These are phyloP conservation scores for Dorcoceras hygrometricum DNA, from an alignment of 257 asterid genomes.

Conservation along the genomic window DNA sequence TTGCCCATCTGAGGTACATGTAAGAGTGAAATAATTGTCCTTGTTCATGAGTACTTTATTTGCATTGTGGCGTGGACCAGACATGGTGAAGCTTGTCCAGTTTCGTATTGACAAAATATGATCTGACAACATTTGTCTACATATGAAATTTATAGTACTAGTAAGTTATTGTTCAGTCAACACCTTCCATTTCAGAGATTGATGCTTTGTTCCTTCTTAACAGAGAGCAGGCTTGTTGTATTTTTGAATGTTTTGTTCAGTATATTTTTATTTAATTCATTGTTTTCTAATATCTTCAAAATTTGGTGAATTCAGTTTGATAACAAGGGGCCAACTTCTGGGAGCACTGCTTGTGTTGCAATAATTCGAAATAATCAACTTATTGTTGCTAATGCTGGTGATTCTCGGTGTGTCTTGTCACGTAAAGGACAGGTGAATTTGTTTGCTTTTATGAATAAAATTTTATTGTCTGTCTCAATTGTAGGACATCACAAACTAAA, in stretches of 20 bases:
- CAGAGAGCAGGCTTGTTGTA: constrained; percentile 6
- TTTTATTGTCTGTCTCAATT: constrained; percentile 3
- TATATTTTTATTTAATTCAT: constrained; percentile 15
- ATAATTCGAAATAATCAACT: constrained; percentile 50
- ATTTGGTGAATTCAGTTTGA: constrained; percentile 56
- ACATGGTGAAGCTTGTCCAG: constrained; percentile 2
- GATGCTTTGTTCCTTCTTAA: constrained; percentile 10
- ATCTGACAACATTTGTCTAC: not conserved
- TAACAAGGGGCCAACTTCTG: constrained; percentile 72
- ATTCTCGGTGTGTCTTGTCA: constrained; percentile 85
- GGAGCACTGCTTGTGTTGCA: constrained; percentile 91
- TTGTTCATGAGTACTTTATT: not conserved
- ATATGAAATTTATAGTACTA: constrained; percentile 1
- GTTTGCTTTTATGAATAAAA: not conserved
- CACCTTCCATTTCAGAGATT: constrained; percentile 9
- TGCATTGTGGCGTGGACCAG: not conserved
- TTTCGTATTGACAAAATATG: not conserved
- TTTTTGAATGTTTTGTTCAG: constrained; percentile 12
- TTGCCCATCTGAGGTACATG: constrained; percentile 1
- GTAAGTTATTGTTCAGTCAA: not conserved
- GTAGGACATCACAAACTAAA: not conserved
- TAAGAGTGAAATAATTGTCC: not conserved
- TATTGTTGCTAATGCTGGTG: constrained; percentile 93
- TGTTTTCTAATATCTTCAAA: constrained; percentile 19
- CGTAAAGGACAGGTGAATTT: constrained; percentile 69